These are phyloP conservation scores for Marasmius fiardii DNA, from an alignment of 1,284 basidiomycete species.

Conservation along the genomic window DNA sequence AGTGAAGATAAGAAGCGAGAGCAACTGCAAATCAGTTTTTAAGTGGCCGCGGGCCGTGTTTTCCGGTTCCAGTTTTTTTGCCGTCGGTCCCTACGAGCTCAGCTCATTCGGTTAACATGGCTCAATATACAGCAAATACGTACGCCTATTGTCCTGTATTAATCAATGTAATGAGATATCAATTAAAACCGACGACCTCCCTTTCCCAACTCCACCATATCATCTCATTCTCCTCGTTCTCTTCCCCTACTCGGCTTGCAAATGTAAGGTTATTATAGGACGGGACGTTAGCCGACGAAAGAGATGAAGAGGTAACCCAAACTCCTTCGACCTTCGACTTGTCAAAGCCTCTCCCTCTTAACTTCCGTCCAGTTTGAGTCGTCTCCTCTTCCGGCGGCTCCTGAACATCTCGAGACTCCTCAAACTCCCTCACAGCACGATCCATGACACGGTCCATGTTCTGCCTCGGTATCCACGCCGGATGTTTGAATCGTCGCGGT, in stretches of 20 bases:
- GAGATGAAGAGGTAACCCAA: not conserved
- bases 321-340: not conserved
- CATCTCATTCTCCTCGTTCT: not conserved
- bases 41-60: too few relatives aligned
- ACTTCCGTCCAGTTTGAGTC: not conserved
- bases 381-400: not conserved
- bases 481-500: constrained; percentile 65
- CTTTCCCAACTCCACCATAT: constrained; percentile 4
- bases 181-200: constrained; percentile 4
- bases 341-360: not conserved
- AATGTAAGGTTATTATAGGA: not conserved
- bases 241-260: not conserved
- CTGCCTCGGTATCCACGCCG: constrained; percentile 72
- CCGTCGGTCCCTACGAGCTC: not conserved
- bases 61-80: too few relatives aligned
- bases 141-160: not conserved
- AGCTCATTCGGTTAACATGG: not conserved
- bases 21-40: not conserved
- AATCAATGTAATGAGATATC: not conserved
- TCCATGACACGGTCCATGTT: constrained; percentile 45
- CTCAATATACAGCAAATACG: not conserved
- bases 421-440: constrained; percentile 21
- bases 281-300: not conserved
- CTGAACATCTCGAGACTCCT: not conserved
- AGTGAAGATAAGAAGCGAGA: not conserved